phyloP scores from a whole-genome alignment of 2,329 filamentous ascomycete species.

The Bipolaris bicolor region DNA sequence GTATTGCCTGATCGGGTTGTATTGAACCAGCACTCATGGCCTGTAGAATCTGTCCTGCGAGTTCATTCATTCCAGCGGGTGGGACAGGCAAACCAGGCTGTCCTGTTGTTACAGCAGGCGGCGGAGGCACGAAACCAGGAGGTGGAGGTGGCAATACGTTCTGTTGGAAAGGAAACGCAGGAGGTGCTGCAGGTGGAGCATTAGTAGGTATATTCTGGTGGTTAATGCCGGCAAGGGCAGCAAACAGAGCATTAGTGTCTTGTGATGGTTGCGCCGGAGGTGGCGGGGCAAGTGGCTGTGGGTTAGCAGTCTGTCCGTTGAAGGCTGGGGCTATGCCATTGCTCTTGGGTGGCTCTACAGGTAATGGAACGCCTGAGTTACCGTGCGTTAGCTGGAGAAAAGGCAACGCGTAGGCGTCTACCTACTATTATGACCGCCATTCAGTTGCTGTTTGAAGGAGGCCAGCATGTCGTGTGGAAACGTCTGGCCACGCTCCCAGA shows the following conservation, averaged over 20 bases:
- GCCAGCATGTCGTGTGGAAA: slow-evolving; percentile 81
- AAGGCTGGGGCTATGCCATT: slow-evolving; percentile 29
- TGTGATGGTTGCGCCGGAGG: slow-evolving; percentile 29
- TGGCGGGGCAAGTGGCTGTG: slow-evolving; percentile 29
- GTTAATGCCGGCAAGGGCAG: slow-evolving; percentile 41
- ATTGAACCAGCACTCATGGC: slow-evolving; percentile 44
- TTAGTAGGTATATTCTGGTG: slow-evolving; percentile 43
- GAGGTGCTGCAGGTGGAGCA: slow-evolving; percentile 27
- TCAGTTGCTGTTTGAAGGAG: slow-evolving; percentile 84
- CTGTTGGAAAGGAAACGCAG: slow-evolving; percentile 37
- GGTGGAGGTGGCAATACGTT: slow-evolving; percentile 40
- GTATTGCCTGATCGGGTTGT: slow-evolving; percentile 43
- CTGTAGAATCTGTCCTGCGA: slow-evolving; percentile 43
- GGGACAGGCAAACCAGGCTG: slow-evolving; percentile 35
- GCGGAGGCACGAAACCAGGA: slow-evolving; percentile 43
- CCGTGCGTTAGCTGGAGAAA: slow-evolving; percentile 18
- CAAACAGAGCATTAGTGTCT: slow-evolving; percentile 42
- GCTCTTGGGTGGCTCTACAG: slow-evolving; percentile 37
- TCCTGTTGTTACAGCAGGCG: slow-evolving; percentile 28
- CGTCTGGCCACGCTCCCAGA: slow-evolving; percentile 95
- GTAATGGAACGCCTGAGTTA: slow-evolving; percentile 28
- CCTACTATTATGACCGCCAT: slow-evolving; percentile 70
- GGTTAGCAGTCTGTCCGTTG: slow-evolving; percentile 39
- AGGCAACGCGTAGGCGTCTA: slow-evolving; percentile 34
- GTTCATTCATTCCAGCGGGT: slow-evolving; percentile 33